A percentile compares a stretch with the other conserved stretches of the same genome.
These are phyloP conservation scores for Martiniozyma asiatica DNA, from an alignment of 1,139 yeast species.

Conservation along the genomic window DNA sequence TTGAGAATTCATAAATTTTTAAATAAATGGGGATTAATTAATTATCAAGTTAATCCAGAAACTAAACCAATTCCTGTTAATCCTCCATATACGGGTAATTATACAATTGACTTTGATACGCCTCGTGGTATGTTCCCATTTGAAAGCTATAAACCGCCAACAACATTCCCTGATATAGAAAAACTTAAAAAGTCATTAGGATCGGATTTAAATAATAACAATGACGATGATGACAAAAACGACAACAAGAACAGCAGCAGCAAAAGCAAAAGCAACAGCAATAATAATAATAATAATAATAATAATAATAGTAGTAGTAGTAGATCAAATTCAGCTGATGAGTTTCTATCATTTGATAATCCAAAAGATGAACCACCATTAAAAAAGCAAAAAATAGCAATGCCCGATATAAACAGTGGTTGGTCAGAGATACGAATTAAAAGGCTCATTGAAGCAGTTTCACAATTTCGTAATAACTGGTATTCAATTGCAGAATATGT, in stretches of 20 bases:
- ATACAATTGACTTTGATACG: constrained; percentile 64
- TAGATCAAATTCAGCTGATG: not conserved
- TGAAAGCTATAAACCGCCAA: constrained; percentile 57
- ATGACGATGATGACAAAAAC: constrained; percentile 3
- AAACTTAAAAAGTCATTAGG: constrained; percentile 40
- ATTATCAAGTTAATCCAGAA: constrained; percentile 77
- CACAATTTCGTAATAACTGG: constrained; percentile 61
- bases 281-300: constrained; percentile 10
- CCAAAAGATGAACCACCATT: constrained; percentile 12
- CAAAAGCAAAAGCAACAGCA: constrained; percentile 8
- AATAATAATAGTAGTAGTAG: not conserved
- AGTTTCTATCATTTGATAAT: not conserved
- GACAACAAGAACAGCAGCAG: no score
- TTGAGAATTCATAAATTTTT: constrained; percentile 83
- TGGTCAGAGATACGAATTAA: constrained; percentile 60
- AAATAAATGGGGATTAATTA: constrained; percentile 92
- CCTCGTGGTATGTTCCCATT: constrained; percentile 94
- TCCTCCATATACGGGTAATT: constrained; percentile 65
- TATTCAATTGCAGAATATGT: constrained; percentile 53
- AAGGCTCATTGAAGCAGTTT: constrained; percentile 49
- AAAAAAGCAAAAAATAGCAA: constrained; percentile 34
- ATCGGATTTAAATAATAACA: constrained; percentile 13
- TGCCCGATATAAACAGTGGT: constrained; percentile 29
- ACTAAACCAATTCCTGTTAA: constrained; percentile 56
- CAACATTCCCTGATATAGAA: constrained; percentile 41